Conservation (phyloP, 2,329 filamentous ascomycete species). For the Trichocomaceae sp. region DNA sequence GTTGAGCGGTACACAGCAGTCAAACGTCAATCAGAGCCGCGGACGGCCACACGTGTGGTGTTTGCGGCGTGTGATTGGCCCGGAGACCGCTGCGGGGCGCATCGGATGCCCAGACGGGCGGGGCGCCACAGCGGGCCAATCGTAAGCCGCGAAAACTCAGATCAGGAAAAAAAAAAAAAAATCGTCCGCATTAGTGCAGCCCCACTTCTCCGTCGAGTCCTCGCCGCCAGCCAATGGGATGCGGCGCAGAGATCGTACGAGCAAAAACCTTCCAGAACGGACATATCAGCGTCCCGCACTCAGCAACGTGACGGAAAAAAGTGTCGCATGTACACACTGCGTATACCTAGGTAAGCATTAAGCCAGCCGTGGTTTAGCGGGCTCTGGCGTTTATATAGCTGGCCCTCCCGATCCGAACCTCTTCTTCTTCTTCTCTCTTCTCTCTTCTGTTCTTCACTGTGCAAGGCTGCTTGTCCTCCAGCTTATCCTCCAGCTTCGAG, state of each 20-base stretch:
- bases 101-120: not conserved
- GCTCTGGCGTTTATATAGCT: not conserved
- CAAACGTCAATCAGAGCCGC: not conserved
- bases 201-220: not conserved
- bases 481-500: not conserved
- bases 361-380: no score
- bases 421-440: not conserved
- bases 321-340: no score
- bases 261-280: not conserved
- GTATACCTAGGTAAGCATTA: no score
- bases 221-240: no score
- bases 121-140: not conserved
- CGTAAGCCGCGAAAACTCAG: not conserved
- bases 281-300: slow-evolving; percentile 10
- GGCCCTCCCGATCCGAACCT: not conserved
- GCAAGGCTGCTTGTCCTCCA: not conserved
- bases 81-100: not conserved
- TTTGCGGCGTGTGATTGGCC: not conserved
- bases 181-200: not conserved
- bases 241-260: no score
- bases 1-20: not conserved
- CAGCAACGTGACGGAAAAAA: slow-evolving; percentile 12
- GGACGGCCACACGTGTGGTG: not conserved
- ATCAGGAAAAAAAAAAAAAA: not conserved
- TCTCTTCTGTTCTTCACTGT: not conserved